Evolutionary conservation across 345 rosid genomes (phyloP).

Genomic region (Aquilaria malaccensis): DNA sequence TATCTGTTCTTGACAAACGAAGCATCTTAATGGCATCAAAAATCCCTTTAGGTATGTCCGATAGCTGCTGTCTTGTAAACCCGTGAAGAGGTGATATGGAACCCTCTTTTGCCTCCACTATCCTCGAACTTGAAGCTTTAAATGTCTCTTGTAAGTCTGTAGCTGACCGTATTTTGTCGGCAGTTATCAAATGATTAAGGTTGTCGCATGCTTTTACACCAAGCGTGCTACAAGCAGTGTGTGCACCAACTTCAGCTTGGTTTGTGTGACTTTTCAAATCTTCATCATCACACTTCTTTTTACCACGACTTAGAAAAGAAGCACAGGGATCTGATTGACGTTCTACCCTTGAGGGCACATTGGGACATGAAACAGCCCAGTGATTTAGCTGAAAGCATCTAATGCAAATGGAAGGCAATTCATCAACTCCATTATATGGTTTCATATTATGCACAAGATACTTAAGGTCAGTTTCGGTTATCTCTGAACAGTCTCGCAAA

Average conservation of each 20-base stretch:
- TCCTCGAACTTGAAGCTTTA: constrained; percentile 34
- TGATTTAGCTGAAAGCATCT: constrained; percentile 67
- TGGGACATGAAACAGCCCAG: constrained; percentile 76
- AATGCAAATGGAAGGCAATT: constrained; percentile 41
- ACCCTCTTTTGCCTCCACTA: constrained; percentile 22
- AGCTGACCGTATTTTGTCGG: constrained; percentile 11
- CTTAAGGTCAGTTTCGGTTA: constrained; percentile 55
- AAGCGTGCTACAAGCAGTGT: constrained; percentile 7
- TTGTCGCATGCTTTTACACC: constrained; percentile 12
- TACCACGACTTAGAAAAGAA: constrained; percentile 15
- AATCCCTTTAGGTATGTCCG: constrained; percentile 39
- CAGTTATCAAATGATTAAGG: constrained; percentile 16
- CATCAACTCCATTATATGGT: constrained; percentile 30
- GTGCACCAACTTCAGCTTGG: constrained; percentile 9
- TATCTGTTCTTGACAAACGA: constrained; percentile 58
- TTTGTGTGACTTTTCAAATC: not conserved
- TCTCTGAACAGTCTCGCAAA: constrained; percentile 52
- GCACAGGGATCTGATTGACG: constrained; percentile 12
- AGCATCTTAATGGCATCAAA: constrained; percentile 54
- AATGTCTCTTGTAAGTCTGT: constrained; percentile 9
- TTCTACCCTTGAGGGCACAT: constrained; percentile 18
- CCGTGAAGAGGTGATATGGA: constrained; percentile 12
- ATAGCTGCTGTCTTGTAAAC: constrained; percentile 12
- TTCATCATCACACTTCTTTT: constrained; percentile 10
- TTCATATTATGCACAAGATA: constrained; percentile 36